Evolutionary conservation across 805 yeast genomes (phyloP).

Genomic region (Candida golubevii): DNA sequence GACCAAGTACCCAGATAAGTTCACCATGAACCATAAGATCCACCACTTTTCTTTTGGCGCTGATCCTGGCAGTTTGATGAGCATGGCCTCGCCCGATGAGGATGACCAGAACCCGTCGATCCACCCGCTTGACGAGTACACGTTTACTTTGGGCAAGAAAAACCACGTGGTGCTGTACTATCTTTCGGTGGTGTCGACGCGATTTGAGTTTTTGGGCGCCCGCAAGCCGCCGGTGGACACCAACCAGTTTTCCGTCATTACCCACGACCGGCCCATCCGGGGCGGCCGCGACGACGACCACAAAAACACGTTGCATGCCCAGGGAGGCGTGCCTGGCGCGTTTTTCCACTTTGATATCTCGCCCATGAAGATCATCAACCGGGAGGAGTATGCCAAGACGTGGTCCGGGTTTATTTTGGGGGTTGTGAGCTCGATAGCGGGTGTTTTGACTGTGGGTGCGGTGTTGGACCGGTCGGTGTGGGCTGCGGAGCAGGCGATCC

Average conservation of each 20-base stretch:
- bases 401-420: slow-evolving; percentile 82
- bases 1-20: slow-evolving; percentile 47
- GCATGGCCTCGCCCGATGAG: slow-evolving; percentile 15
- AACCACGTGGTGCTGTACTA: slow-evolving; percentile 69
- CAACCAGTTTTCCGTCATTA: slow-evolving; percentile 85
- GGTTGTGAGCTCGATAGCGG: slow-evolving; percentile 86
- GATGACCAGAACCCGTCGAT: slow-evolving; percentile 38
- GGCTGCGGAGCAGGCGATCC: slow-evolving; percentile 78
- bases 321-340: slow-evolving; percentile 90
- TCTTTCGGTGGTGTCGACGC: slow-evolving; percentile 84
- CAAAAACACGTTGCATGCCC: slow-evolving; percentile 72
- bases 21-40: slow-evolving; percentile 73
- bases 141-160: slow-evolving; percentile 43
- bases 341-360: slow-evolving; percentile 87
- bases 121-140: slow-evolving; percentile 64
- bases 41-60: slow-evolving; percentile 83
- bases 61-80: slow-evolving; percentile 36
- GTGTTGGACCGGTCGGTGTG: slow-evolving; percentile 82
- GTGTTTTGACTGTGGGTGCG: slow-evolving; percentile 89
- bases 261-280: slow-evolving; percentile 75
- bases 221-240: slow-evolving; percentile 53
- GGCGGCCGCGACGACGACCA: slow-evolving; percentile 94
- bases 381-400: slow-evolving; percentile 66
- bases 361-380: slow-evolving; percentile 85
- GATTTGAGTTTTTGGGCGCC: slow-evolving; percentile 66